Conservation (phyloP, 129 eudicot species). For the Artemisia annua region DNA sequence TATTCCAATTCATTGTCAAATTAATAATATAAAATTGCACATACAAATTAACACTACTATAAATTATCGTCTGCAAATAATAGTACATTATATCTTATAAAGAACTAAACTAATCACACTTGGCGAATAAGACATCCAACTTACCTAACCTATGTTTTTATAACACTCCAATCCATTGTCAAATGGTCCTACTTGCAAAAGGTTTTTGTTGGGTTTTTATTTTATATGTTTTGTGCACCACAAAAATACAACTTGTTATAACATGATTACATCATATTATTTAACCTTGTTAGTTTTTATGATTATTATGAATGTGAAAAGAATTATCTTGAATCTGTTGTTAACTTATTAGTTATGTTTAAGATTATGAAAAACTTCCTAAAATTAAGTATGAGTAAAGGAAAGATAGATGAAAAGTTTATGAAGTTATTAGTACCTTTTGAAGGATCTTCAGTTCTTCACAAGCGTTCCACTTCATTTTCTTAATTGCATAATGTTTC, state of each 20-base stretch:
- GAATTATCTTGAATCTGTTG: not conserved
- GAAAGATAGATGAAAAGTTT: not conserved
- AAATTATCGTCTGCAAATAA: no score
- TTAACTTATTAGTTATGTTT: no score
- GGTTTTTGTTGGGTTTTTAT: constrained; percentile 32
- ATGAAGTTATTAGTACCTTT: constrained; percentile 58
- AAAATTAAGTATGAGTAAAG: not conserved
- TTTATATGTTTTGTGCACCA: not conserved
- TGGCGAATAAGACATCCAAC: constrained; percentile 20
- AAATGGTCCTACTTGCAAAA: constrained; percentile 21
- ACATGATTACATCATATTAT: not conserved
- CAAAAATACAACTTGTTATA: not conserved
- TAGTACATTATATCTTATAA: no score
- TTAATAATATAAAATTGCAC: no score
- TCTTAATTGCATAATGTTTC: constrained; percentile 75
- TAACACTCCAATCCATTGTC: constrained; percentile 16
- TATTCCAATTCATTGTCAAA: no score
- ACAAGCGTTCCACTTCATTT: constrained; percentile 96
- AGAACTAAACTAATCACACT: constrained; percentile 15
- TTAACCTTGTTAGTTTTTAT: not conserved
- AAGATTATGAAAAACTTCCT: no score
- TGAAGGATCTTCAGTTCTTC: constrained; percentile 95
- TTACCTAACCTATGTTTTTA: constrained; percentile 25
- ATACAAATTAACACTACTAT: no score
- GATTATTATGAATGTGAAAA: not conserved